Conservation (phyloP, 257 asterid species). For the Gentiana dahurica region DNA sequence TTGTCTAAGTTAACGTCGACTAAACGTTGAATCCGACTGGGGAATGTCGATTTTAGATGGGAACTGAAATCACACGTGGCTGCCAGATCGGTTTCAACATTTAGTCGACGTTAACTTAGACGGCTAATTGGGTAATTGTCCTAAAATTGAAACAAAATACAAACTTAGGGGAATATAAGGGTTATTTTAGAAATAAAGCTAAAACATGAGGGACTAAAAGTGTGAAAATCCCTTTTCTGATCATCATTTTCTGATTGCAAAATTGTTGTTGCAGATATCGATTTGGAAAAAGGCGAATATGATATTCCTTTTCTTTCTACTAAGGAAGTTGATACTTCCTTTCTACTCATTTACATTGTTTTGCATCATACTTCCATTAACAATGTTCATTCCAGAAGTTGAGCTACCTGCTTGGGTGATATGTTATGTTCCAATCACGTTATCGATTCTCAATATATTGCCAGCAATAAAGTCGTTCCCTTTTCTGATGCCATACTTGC, state of each 20-base stretch:
- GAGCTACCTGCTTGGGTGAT: conserved; percentile 82
- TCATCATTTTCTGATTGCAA: not conserved
- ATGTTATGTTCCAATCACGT: conserved; percentile 67
- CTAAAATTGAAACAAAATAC: no score
- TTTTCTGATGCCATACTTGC: conserved; percentile 82
- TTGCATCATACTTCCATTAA: conserved; percentile 81
- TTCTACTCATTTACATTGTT: conserved; percentile 89
- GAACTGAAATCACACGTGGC: no score
- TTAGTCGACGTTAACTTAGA: no score
- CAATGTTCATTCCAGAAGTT: conserved; percentile 94
- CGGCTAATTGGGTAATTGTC: no score
- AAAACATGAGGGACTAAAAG: no score
- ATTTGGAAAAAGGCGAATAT: conserved; percentile 70
- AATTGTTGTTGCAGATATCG: conserved; percentile 48
- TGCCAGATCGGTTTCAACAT: no score
- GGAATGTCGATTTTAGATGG: no score
- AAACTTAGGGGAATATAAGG: no score
- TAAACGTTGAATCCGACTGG: no score
- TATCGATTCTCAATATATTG: conserved; percentile 74
- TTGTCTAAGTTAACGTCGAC: no score
- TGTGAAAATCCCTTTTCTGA: not conserved
- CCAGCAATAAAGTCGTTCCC: conserved; percentile 88
- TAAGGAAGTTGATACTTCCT: conserved; percentile 79
- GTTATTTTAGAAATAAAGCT: no score
- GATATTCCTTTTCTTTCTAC: conserved; percentile 82